phyloP scores from a whole-genome alignment of 306 rosid genomes.

The Quercus cerris region DNA sequence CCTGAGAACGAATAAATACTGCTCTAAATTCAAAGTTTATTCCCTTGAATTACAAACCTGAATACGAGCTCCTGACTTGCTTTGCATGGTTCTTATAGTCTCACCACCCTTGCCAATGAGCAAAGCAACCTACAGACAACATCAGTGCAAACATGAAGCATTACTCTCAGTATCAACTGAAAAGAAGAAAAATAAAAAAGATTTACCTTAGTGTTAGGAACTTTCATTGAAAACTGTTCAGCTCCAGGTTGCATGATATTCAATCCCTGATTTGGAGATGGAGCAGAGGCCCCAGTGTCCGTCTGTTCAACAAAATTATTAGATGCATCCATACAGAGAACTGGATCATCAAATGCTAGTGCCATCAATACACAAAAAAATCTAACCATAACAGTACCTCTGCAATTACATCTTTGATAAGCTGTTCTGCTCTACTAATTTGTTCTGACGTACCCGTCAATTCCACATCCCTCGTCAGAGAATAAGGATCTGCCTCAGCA shows the following conservation, averaged over 20 bases:
- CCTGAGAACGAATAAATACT: no score
- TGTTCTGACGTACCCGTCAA: slow-evolving; percentile 84
- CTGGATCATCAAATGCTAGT: no score
- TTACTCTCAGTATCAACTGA: no score
- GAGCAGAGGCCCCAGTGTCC: slow-evolving; percentile 84
- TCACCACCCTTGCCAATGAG: slow-evolving; percentile 96
- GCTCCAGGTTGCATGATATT: slow-evolving; percentile 63
- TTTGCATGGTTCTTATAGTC: slow-evolving; percentile 89
- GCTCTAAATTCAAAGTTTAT: no score
- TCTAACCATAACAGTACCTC: slow-evolving; percentile 42
- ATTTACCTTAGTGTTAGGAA: slow-evolving; percentile 88
- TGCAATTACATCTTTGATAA: slow-evolving; percentile 81
- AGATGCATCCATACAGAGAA: no score
- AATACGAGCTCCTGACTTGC: slow-evolving; percentile 79
- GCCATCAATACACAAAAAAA: neutral
- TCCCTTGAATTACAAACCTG: slow-evolving; percentile 47
- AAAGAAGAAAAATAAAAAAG: neutral
- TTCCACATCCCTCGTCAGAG: slow-evolving; percentile 61
- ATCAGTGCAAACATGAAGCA: neutral
- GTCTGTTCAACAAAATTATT: slow-evolving; percentile 45
- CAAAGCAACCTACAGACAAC: slow-evolving; percentile 76
- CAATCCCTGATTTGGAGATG: slow-evolving; percentile 44
- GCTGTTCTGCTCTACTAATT: slow-evolving; percentile 73
- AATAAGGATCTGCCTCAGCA: slow-evolving; percentile 74
- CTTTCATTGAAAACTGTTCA: slow-evolving; percentile 64